phyloP scores from a whole-genome alignment of 169 alveolate species.

The Babesia gibsoni region DNA sequence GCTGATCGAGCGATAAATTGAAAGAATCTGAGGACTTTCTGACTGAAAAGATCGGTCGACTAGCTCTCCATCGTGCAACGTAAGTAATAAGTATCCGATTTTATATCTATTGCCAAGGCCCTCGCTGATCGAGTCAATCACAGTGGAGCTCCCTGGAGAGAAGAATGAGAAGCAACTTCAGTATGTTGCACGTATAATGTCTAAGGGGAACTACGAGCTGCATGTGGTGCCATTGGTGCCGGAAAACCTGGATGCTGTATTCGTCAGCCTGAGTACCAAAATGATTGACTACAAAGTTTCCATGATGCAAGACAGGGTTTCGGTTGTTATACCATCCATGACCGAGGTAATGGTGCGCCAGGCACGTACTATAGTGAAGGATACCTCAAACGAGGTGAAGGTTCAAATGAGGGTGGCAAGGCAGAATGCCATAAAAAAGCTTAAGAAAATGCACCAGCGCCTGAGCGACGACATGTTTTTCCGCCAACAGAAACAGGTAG shows the following conservation, averaged over 20 bases:
- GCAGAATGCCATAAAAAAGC: slow-evolving; percentile 37
- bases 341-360: slow-evolving; percentile 11
- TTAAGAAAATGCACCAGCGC: slow-evolving; percentile 39
- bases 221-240: slow-evolving; percentile 30
- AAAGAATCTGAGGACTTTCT: slow-evolving; percentile 35
- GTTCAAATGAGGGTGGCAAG: slow-evolving; percentile 19
- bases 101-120: slow-evolving; percentile 5
- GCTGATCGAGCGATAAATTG: slow-evolving; percentile 17
- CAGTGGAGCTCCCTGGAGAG: slow-evolving; percentile 41
- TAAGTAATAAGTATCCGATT: too few species aligned
- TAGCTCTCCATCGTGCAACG: slow-evolving; percentile 52
- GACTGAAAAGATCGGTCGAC: slow-evolving; percentile 22
- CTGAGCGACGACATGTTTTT: slow-evolving; percentile 61
- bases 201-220: slow-evolving; percentile 50
- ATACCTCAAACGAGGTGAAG: slow-evolving; percentile 5
- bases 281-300: slow-evolving; percentile 49
- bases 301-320: slow-evolving; percentile 25
- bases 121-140: slow-evolving; percentile 31
- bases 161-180: slow-evolving; percentile 34
- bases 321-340: slow-evolving; percentile 21
- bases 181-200: slow-evolving; percentile 40
- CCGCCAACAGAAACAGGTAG: slow-evolving; percentile 39
- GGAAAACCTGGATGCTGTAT: slow-evolving; percentile 34
- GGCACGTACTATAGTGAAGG: slow-evolving; percentile 10
- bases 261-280: slow-evolving; percentile 27